A percentile compares a stretch with the other conserved stretches of the same genome.
These are phyloP conservation scores for Alternaria solani DNA, from an alignment of 2,329 filamentous ascomycete species.

Conservation along the genomic window DNA sequence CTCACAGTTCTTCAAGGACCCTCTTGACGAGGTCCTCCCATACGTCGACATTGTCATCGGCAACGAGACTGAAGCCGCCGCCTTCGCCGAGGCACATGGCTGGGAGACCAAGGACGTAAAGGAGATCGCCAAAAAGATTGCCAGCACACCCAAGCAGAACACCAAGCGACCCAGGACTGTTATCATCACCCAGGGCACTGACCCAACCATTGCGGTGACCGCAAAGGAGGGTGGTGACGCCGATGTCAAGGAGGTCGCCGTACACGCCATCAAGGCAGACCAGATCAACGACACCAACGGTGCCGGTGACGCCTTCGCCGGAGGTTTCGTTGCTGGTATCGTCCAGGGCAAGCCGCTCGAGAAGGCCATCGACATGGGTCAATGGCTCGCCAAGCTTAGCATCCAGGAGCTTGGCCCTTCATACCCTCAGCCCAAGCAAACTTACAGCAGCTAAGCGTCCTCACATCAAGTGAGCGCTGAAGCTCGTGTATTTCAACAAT, in stretches of 20 bases:
- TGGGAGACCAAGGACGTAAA: slow-evolving; percentile 78
- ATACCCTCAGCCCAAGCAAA: slow-evolving; percentile 62
- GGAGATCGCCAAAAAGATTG: slow-evolving; percentile 85
- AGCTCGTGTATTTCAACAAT: slow-evolving; percentile 54
- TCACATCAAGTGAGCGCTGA: slow-evolving; percentile 37
- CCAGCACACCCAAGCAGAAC: slow-evolving; percentile 93
- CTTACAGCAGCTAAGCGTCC: slow-evolving; percentile 49
- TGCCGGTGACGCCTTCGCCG: slow-evolving; percentile 95
- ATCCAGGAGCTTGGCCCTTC: slow-evolving; percentile 95
- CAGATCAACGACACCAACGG: slow-evolving; percentile 97
- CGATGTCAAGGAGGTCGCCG: slow-evolving; percentile 77
- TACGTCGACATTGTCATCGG: slow-evolving; percentile 98
- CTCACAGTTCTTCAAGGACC: slow-evolving; percentile 96
- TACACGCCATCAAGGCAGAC: slow-evolving; percentile 77
- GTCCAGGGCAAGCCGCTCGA: slow-evolving; percentile 83
- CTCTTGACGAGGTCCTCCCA: slow-evolving; percentile 81
- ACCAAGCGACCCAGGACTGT: slow-evolving; percentile 80
- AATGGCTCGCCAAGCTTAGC: slow-evolving; percentile 94
- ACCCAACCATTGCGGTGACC: slow-evolving; percentile 83
- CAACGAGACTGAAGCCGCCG: slow-evolving; percentile 92
- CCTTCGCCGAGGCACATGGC: slow-evolving; percentile 84
- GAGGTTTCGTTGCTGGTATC: slow-evolving; percentile 89
- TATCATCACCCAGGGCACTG: slow-evolving; percentile 93
- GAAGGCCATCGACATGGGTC: slow-evolving; percentile 85
- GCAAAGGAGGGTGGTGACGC: slow-evolving; percentile 71